Conservation (phyloP, 2,329 filamentous ascomycete genomes). For the Xylaria sp. region DNA sequence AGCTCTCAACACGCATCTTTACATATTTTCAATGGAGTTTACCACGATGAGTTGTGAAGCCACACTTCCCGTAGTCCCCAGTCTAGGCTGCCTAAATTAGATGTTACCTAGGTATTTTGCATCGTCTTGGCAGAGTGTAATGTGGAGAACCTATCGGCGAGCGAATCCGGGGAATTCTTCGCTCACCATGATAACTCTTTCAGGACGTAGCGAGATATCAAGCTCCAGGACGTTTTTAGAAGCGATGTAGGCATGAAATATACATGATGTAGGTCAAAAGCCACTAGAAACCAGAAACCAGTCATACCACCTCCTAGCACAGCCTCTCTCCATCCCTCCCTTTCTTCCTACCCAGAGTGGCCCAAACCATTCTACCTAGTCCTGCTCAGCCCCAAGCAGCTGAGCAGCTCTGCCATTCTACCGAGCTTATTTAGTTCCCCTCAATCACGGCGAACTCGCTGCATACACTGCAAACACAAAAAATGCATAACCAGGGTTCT, state of each 20-base stretch:
- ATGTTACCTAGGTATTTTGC: no score
- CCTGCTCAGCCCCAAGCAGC: slow-evolving; percentile 28
- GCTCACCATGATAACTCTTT: not conserved
- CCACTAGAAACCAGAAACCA: not conserved
- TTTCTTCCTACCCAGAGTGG: not conserved
- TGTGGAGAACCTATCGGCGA: slow-evolving; percentile 7
- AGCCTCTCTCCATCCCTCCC: not conserved
- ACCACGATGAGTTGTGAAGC: not conserved
- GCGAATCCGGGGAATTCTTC: slow-evolving; percentile 6
- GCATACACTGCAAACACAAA: slow-evolving; percentile 2
- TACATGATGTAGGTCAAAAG: not conserved
- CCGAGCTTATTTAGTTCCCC: slow-evolving; percentile 6
- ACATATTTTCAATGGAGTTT: not conserved
- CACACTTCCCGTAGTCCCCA: not conserved
- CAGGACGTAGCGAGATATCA: not conserved
- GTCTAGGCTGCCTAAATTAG: not conserved
- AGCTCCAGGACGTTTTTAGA: not conserved
- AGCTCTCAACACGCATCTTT: no score
- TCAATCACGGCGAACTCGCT: not conserved
- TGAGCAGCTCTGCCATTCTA: slow-evolving; percentile 9
- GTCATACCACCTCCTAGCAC: slow-evolving; percentile 1
- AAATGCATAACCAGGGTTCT: not conserved
- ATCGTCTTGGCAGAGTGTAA: not conserved
- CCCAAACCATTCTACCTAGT: not conserved
- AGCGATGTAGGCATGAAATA: not conserved